Conservation (phyloP, 495 filamentous ascomycete species). For the Evernia prunastri region DNA sequence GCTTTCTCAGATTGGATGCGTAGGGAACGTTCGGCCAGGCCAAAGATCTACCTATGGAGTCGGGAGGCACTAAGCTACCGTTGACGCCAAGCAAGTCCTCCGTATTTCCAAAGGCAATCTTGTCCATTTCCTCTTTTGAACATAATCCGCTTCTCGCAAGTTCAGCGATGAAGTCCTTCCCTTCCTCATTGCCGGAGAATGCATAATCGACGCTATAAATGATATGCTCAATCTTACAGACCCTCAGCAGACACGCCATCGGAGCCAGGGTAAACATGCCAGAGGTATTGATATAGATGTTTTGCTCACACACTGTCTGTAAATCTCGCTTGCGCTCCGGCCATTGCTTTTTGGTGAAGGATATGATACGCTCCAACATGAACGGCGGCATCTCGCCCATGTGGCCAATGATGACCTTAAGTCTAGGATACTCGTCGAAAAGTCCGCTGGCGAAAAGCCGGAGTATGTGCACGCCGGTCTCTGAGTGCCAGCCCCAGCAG, state of each 20-base stretch:
- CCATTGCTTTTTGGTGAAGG: neutral
- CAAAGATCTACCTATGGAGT: neutral
- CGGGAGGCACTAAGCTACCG: too few species aligned
- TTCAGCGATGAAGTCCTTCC: constrained; percentile 1
- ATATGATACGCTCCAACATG: neutral
- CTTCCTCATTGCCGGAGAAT: neutral
- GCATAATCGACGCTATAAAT: constrained; percentile 11
- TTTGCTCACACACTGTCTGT: constrained; percentile 5
- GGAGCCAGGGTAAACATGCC: constrained; percentile 8
- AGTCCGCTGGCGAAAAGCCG: constrained; percentile 38
- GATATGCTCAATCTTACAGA: neutral
- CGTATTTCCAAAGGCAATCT: constrained; percentile 2
- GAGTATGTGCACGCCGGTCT: constrained; percentile 41
- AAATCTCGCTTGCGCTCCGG: neutral
- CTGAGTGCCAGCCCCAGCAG: constrained; percentile 42
- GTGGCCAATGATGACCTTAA: constrained; percentile 38
- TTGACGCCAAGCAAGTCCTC: constrained; percentile 3
- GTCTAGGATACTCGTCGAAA: constrained; percentile 44
- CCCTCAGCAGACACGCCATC: constrained; percentile 2
- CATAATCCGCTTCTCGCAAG: constrained; percentile 1
- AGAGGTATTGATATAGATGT: constrained; percentile 2
- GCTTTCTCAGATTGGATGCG: neutral
- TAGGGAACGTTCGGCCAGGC: neutral
- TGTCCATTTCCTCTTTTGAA: neutral
- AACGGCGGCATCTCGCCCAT: constrained; percentile 10